Evolutionary conservation across 129 eudicot species (phyloP).

Genomic region (Pittosporum tobira): DNA sequence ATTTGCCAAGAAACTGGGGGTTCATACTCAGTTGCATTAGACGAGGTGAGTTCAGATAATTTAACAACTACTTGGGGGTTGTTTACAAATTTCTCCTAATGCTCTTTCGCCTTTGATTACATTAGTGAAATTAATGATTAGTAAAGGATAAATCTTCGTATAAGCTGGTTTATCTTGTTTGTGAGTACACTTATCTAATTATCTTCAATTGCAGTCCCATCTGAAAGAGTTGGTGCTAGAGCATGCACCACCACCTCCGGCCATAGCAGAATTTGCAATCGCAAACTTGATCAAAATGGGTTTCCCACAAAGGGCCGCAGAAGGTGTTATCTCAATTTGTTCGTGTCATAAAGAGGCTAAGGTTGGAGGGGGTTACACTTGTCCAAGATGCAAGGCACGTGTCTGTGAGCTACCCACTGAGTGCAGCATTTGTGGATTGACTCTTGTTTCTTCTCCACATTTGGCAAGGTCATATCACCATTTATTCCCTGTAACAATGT

Average conservation of each 20-base stretch:
- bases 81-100: too few species aligned
- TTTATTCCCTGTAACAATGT: slow-evolving; percentile 84
- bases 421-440: slow-evolving; percentile 90
- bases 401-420: slow-evolving; percentile 93
- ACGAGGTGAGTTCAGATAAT: slow-evolving; percentile 62
- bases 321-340: slow-evolving; percentile 85
- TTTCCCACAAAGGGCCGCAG: slow-evolving; percentile 94
- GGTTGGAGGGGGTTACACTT: slow-evolving; percentile 91
- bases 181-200: neutral
- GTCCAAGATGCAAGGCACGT: slow-evolving; percentile 99
- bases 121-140: neutral
- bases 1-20: slow-evolving; percentile 98
- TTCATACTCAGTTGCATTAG: slow-evolving; percentile 79
- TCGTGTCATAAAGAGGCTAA: slow-evolving; percentile 94
- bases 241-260: slow-evolving; percentile 99
- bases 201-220: slow-evolving; percentile 48
- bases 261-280: slow-evolving; percentile 93
- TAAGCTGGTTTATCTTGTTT: slow-evolving; percentile 2
- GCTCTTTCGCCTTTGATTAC: neutral
- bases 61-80: neutral
- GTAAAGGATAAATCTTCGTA: neutral
- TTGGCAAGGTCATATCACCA: slow-evolving; percentile 96
- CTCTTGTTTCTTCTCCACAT: slow-evolving; percentile 98
- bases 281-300: slow-evolving; percentile 96
- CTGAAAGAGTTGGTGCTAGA: slow-evolving; percentile 82